phyloP scores from a whole-genome alignment of 2,329 filamentous ascomycete genomes.

The Fusarium buxicola region DNA sequence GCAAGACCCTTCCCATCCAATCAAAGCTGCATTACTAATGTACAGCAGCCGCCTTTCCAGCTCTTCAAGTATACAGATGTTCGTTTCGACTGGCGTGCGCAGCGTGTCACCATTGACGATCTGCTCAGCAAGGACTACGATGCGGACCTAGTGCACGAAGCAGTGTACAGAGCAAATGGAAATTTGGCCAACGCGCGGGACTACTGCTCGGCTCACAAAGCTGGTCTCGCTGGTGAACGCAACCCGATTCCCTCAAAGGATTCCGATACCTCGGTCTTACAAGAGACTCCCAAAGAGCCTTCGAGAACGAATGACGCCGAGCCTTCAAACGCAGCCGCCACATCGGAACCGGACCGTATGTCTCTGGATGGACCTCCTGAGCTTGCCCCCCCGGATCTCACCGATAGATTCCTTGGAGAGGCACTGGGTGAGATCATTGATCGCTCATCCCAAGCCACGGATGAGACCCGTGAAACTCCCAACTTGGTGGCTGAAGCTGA shows the following conservation, averaged over 20 bases:
- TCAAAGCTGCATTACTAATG: conserved; percentile 8
- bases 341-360: conserved; percentile 53
- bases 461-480: conserved; percentile 36
- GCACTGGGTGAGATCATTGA: conserved; percentile 47
- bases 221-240: conserved; percentile 68
- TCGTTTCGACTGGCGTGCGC: conserved; percentile 60
- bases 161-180: conserved; percentile 84
- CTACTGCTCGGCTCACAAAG: conserved; percentile 76
- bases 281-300: conserved; percentile 34
- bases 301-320: conserved; percentile 39
- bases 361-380: conserved; percentile 51
- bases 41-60: conserved; percentile 44
- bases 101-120: conserved; percentile 48
- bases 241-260: conserved; percentile 76
- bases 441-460: conserved; percentile 34
- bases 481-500: conserved; percentile 39
- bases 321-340: conserved; percentile 35
- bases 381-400: conserved; percentile 40
- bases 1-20: conserved; percentile 28
- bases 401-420: conserved; percentile 44
- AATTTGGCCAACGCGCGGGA: conserved; percentile 69
- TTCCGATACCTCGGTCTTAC: conserved; percentile 53
- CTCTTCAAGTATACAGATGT: conserved; percentile 59
- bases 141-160: conserved; percentile 77
- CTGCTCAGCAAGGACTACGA: conserved; percentile 54